A percentile compares a stretch with the other conserved stretches of the same genome.
phyloP scores from a whole-genome alignment of 75 land plant species.

The Selaginella tamariscina region DNA sequence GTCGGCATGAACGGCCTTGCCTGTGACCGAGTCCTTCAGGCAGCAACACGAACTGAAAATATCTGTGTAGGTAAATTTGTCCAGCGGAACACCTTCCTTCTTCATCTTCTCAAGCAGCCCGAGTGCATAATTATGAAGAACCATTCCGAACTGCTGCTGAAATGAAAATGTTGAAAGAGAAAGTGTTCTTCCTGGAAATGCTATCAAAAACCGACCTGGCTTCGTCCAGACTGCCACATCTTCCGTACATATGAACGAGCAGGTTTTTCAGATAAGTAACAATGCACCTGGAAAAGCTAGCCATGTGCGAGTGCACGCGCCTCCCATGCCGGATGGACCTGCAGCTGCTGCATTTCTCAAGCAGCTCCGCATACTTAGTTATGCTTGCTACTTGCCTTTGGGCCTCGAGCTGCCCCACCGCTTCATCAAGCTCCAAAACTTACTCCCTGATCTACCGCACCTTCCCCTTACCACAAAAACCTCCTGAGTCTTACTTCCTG shows the following conservation, averaged over 20 bases:
- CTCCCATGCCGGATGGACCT: background rate
- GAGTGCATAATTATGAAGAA: background rate
- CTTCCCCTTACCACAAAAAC: no score
- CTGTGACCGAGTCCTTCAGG: background rate
- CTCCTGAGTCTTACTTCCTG: no score
- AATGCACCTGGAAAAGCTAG: background rate
- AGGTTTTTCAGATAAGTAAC: background rate
- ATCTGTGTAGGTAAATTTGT: background rate
- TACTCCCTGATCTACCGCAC: no score
- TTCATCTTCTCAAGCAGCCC: background rate
- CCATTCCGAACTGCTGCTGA: background rate
- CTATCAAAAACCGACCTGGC: background rate
- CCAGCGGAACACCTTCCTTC: background rate
- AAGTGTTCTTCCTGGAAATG: background rate
- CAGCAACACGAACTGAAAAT: background rate
- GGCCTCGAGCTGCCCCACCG: background rate
- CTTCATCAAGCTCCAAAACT: background rate
- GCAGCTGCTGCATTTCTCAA: background rate
- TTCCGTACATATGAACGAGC: constrained; percentile 7
- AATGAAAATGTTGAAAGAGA: constrained; percentile 6
- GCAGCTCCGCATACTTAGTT: background rate
- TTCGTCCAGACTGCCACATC: background rate
- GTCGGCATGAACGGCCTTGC: background rate
- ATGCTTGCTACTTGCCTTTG: background rate
- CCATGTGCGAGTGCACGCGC: background rate